Base-by-base conservation (phyloP, 1,284 basidiomycete genomes). In the Bjerkandera adusta region DNA sequence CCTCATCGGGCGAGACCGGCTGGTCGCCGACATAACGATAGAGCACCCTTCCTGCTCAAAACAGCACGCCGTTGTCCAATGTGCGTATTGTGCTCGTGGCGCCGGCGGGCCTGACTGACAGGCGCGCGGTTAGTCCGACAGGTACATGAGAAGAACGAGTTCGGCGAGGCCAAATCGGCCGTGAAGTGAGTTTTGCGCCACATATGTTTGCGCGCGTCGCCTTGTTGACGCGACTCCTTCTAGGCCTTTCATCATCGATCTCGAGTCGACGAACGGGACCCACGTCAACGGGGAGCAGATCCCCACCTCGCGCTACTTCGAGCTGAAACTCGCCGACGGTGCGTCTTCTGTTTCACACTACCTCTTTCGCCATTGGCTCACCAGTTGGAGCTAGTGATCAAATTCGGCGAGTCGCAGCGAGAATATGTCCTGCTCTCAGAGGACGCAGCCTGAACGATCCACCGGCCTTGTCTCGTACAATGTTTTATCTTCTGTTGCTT, bases 31-130 rank as follows among this genome's bases (percentile, higher is more conserved):
- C 61, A 90, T 99, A 51, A 78, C 88, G 1, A 70, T 97, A 32
- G 93, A 96, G 50, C 96, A 99, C 64, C 94, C 95, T 1, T 98
- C 95, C 4, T 94, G 91, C 57, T 99, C 96, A 1, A 99, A 99
- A 64, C 97, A 99, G 64, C 97, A 99, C 62, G 95, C 96, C 18
- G 97, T 87, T 3, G 86, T 99, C 30, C 97, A 99, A 69, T 94
- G 89, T 87, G 59, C 29, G 81, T 64, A 16, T 42, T 36, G 24
- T 36, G 24, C 18, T 16, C 30, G 49, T 47, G n/a, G n/a, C n/a
- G n/a, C n/a, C n/a, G n/a, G n/a, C n/a, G n/a, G n/a, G 54, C 10
- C 48, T 58, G 36, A 52, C 42, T n/a, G n/a, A n/a, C n/a, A n/a
- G n/a, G n/a, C n/a, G n/a, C n/a, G n/a, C 25, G n/a, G n/a, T 18